Evolutionary conservation across 1,284 basidiomycete species (phyloP), one percentile per base, ranked within the genome.

Genomic region (Porodaedalea pini): DNA sequence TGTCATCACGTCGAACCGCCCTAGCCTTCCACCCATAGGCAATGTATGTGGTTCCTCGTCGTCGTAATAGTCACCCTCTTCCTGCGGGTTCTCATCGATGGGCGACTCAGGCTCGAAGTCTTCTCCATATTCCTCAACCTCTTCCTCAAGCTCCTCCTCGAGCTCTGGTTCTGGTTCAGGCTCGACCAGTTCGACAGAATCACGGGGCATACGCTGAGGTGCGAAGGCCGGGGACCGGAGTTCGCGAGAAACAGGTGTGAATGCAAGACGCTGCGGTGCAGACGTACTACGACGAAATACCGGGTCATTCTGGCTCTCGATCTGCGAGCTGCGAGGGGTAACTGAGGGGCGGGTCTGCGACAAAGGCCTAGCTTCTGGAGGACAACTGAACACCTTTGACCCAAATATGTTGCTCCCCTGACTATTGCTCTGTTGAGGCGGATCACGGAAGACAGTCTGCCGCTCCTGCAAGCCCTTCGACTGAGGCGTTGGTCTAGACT

Each of bases 1-100:
- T 8, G 94, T 97, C 90, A 98, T 92, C 55, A 92, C 83, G 65
- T 91, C 86, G 72, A 92, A 89, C 58, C 77, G 78, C 23, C 88
- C 89, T 64, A 89, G 85, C 48, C 89, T 81, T 10, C 87, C 85
- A 23, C 87, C 86, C 57, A 88, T 74, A 17, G 86, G 86, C 7
- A 78, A 74, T 4, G 76, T 74, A 47, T 73, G 75, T 58, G 73
- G 70, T 27, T 71, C 70, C 8, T 70, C 73, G 37, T 78, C 76
- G 3, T 76, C 74, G 7, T 64, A 60, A n/a, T 63, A 61, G 25
- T 77, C 72, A 25, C 74, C 74, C 19, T 67, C 68, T 17, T 65
- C 66, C 32, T 63, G 57, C 36, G 52, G 53, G 50, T 56, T 10
- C 65, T 66, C 36, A 54, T 47, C 45, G 7, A 31, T 8, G 27